Evolutionary conservation across 2,329 filamentous ascomycete species (phyloP), one percentile per base, ranked within the genome.

Genomic region (Colletotrichum sp.): DNA sequence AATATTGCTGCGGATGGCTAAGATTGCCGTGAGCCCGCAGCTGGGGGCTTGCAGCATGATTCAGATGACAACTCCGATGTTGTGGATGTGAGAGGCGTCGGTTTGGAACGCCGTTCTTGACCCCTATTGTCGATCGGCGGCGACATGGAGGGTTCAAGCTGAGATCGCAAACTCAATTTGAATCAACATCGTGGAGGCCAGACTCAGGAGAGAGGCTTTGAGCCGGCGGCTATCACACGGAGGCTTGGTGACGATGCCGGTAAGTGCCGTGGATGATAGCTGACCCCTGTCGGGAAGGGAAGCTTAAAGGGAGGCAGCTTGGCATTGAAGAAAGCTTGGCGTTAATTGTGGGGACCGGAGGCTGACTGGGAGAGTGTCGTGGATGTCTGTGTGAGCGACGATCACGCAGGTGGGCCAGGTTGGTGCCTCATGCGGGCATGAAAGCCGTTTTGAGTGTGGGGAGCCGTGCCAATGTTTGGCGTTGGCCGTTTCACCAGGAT

Each of bases 401-500:
- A 73, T 70, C 73, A 75, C 59, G 73, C 73, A 75, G 31, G 62
- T 71, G 71, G 62, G 68, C 66, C 70, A 51, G 62, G 68, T 66
- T 63, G 55, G 68, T 29, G 62, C 68, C 69, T 73, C 68, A 66
- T 66, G 68, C 55, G 61, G 68, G 62, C 43, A 66, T 63, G 7
- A 51, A 33, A 57, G 57, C 71, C 68, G 71, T 71, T 73, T 70
- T 66, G 71, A 66, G 71, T 57, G 70, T 54, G 38, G 67, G 63
- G 68, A 73, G 61, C 67, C 61, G 62, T 71, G 62, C 67, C 62
- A 71, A 51, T 58, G 68, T 71, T 70, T 70, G 43, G 68, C 33
- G 62, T 62, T 61, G 43, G 57, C 55, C 29, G 71, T 71, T 73
- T 73, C 68, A 73, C 67, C 55, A 66, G 62, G 62, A 71, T 57